A percentile compares a stretch with the other conserved stretches of the same genome.
These are phyloP conservation scores for Paracoccidioides lutzii DNA, from an alignment of 2,329 filamentous ascomycete species.

Conservation along the genomic window DNA sequence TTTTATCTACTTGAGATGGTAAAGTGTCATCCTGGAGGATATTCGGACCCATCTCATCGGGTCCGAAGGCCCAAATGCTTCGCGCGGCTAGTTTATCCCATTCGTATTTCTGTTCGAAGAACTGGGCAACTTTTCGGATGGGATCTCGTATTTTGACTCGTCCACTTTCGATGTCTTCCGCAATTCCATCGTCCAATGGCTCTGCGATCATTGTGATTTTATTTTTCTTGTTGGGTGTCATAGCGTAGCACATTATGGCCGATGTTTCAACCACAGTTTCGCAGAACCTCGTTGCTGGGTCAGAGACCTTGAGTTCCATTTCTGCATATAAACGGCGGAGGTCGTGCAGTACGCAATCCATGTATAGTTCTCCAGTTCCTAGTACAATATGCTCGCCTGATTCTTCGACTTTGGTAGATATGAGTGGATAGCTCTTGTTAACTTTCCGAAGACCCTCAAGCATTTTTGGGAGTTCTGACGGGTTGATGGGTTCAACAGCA, in stretches of 20 bases:
- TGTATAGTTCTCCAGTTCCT: slow-evolving; percentile 95
- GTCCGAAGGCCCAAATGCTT: slow-evolving; percentile 97
- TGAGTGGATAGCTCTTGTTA: slow-evolving; percentile 93
- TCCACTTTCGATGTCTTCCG: slow-evolving; percentile 84
- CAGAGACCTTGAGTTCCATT: slow-evolving; percentile 98
- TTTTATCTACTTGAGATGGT: slow-evolving; percentile 88
- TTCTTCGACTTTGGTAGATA: slow-evolving; percentile 95
- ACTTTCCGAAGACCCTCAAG: slow-evolving; percentile 90
- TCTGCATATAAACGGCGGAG: slow-evolving; percentile 86
- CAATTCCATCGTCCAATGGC: slow-evolving; percentile 86
- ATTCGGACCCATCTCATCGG: slow-evolving; percentile 87
- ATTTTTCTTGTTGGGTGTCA: slow-evolving; percentile 98
- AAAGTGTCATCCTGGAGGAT: slow-evolving; percentile 94
- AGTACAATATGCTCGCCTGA: slow-evolving; percentile 92
- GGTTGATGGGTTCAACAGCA: slow-evolving; percentile 94
- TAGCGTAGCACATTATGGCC: slow-evolving; percentile 92
- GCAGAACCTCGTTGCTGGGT: slow-evolving; percentile 93
- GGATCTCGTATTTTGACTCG: slow-evolving; percentile 86
- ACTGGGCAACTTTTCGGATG: slow-evolving; percentile 83
- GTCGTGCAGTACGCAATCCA: slow-evolving; percentile 97
- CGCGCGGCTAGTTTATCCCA: slow-evolving; percentile 90
- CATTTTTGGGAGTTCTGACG: slow-evolving; percentile 97
- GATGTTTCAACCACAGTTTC: slow-evolving; percentile 97
- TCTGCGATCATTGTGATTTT: slow-evolving; percentile 98
- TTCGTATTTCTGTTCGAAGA: slow-evolving; percentile 93